These are phyloP conservation scores for Oryza rufipogon DNA, from an alignment of 176 grass and related monocot species.

Conservation along the genomic window DNA sequence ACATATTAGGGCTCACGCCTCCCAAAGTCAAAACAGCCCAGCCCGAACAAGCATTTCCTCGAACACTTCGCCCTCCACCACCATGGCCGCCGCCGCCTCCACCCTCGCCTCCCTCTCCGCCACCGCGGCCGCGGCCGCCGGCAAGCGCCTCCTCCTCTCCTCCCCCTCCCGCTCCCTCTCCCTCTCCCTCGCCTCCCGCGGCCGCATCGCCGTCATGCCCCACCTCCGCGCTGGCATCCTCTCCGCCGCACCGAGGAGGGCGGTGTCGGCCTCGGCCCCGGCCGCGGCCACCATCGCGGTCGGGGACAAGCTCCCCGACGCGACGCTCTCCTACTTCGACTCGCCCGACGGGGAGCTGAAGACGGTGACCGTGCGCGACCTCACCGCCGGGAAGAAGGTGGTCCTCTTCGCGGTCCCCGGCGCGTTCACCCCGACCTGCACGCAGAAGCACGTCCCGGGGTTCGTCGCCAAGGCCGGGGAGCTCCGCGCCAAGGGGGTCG, in stretches of 20 bases:
- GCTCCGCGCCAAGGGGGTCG: conserved; percentile 77
- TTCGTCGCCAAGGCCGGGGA: conserved; percentile 81
- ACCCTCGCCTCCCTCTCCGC: conserved; percentile 38
- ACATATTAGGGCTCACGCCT: conserved; percentile 32
- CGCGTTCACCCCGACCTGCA: conserved; percentile 90
- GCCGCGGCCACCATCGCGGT: conserved; percentile 59
- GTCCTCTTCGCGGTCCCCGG: conserved; percentile 81
- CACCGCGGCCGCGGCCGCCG: conserved; percentile 15
- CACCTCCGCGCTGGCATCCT: conserved; percentile 2
- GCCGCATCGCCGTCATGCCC: background rate
- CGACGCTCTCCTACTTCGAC: conserved; percentile 85
- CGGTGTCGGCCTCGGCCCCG: conserved; percentile 24
- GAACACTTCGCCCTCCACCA: conserved; percentile 24
- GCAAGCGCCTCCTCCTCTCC: conserved; percentile 35
- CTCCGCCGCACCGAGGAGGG: conserved; percentile 2
- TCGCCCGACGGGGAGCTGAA: conserved; percentile 67
- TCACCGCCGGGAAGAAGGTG: conserved; percentile 81
- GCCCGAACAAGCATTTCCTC: conserved; percentile 36
- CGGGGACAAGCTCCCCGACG: conserved; percentile 78
- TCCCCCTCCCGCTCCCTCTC: background rate
- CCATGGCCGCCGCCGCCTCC: conserved; percentile 50
- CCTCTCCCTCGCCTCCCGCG: conserved; percentile 38
- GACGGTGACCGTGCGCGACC: conserved; percentile 77
- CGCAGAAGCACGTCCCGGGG: conserved; percentile 85
- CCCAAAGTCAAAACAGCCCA: conserved; percentile 35